A percentile compares a stretch with the other conserved stretches of the same genome.
phyloP scores from a whole-genome alignment of 2,329 filamentous ascomycete genomes.

The Pezizomycotina sp. region DNA sequence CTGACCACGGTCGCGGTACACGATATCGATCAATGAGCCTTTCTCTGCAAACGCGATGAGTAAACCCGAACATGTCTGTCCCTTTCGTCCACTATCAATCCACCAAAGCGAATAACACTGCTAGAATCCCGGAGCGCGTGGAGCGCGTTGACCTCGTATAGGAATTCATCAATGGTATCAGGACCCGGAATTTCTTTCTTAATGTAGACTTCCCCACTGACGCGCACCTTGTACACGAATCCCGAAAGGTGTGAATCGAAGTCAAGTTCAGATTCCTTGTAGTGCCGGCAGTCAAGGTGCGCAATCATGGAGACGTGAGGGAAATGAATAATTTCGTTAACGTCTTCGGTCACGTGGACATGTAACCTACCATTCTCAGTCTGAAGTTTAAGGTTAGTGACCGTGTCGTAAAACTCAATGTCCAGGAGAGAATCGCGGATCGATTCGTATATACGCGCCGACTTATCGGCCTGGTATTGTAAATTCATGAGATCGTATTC shows the following conservation, averaged over 20 bases:
- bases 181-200: constrained; percentile 97
- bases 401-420: constrained; percentile 89
- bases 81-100: constrained; percentile 68
- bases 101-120: constrained; percentile 72
- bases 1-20: constrained; percentile 52
- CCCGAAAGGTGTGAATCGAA: constrained; percentile 92
- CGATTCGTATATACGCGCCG: constrained; percentile 78
- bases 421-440: constrained; percentile 83
- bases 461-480: constrained; percentile 80
- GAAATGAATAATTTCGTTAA: constrained; percentile 84
- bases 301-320: constrained; percentile 56
- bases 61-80: constrained; percentile 60
- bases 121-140: constrained; percentile 54
- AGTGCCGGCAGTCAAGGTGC: constrained; percentile 50
- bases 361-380: constrained; percentile 76
- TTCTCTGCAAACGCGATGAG: constrained; percentile 75
- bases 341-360: constrained; percentile 94
- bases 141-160: constrained; percentile 96
- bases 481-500: constrained; percentile 66
- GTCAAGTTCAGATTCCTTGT: constrained; percentile 56
- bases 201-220: constrained; percentile 55
- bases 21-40: constrained; percentile 75
- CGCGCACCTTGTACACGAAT: constrained; percentile 84
- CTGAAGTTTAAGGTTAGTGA: constrained; percentile 87
- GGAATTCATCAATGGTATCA: constrained; percentile 86